These are phyloP conservation scores for Puccinia polysora DNA, from an alignment of 1,284 basidiomycete species.

Conservation along the genomic window DNA sequence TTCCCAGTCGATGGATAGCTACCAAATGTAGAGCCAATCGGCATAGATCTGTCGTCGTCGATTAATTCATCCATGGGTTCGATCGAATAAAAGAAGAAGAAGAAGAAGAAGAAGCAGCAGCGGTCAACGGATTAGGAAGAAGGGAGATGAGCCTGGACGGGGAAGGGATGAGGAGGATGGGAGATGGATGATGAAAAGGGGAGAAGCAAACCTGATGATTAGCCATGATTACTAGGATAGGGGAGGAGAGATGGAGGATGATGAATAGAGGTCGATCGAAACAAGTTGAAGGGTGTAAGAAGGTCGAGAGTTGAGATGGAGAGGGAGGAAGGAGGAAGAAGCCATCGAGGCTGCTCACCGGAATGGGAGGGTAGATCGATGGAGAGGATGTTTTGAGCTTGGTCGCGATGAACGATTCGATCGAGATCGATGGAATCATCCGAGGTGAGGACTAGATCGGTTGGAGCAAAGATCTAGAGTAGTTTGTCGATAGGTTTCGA, in stretches of 20 bases:
- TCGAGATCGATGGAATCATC: constrained; percentile 20
- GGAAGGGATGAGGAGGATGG: no score
- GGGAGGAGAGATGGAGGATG: not conserved
- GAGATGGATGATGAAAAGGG: no score
- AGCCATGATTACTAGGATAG: constrained; percentile 45
- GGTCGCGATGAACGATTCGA: not conserved
- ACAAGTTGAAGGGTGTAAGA: not conserved
- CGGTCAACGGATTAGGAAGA: no score
- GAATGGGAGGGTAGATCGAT: constrained; percentile 26
- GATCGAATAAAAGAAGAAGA: not conserved
- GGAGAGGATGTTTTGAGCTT: constrained; percentile 1
- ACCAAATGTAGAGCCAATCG: constrained; percentile 83
- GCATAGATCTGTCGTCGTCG: constrained; percentile 72
- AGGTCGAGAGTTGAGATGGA: not conserved
- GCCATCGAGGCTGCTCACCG: not conserved
- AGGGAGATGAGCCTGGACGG: no score
- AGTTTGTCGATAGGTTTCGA: no score
- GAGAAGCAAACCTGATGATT: constrained; percentile 48
- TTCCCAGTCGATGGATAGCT: constrained; percentile 18
- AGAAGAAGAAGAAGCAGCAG: no score
- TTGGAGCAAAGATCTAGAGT: constrained; percentile 39
- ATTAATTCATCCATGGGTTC: no score
- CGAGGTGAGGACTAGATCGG: constrained; percentile 1
- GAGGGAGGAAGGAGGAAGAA: not conserved
- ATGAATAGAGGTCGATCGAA: not conserved